Evolutionary conservation across 2,329 filamentous ascomycete genomes (phyloP), one percentile per base, ranked within the genome.

Genomic region (Cercospora zeae-maydis): DNA sequence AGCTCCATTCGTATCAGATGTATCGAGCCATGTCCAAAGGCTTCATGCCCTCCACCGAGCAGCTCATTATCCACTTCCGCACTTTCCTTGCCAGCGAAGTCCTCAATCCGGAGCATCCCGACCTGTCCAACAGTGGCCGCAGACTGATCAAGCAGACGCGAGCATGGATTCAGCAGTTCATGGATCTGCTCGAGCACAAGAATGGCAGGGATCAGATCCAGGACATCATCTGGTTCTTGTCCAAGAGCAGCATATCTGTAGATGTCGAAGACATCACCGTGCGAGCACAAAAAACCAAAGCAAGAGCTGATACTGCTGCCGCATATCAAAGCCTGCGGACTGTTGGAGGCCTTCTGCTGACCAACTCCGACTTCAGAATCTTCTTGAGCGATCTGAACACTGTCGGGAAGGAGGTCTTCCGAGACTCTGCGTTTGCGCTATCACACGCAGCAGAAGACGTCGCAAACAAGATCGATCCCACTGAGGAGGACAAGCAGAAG

Each of bases 1-100:
- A 96, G 81, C 84, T 98, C 64, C 93, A 96, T 78, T 88, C 88
- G 27, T 97, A 96, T 74, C 92, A 96, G 81, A 96, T 96, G 89
- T 75, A 92, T 30, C 85, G 90, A 58, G 93, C 93, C 59, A 76
- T 97, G 9, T 85, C 85, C 1, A 86, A 91, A 72, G 93, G 93
- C 5, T 97, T 88, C 77, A 93, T 98, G 89, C 93, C 93, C 52
- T 95, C 91, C 5, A 97, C 90, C 10, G 88, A 95, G 69, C 93
- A 98, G 75, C 74, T 84, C 69, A 89, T 95, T 71, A 81, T 88
- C 74, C 92, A 96, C 68, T 80, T 98, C 2, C 87, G 91, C 68
- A 91, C 88, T 2, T 78, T 97, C 1, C 82, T 96, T 8, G 86
- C 90, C 3, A 87, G 90, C 34, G 89, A 93, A 70, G 74, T 95